phyloP scores from a whole-genome alignment of 192 early-diverging fungal genomes.

The Gryganskiella cystojenkinii region DNA sequence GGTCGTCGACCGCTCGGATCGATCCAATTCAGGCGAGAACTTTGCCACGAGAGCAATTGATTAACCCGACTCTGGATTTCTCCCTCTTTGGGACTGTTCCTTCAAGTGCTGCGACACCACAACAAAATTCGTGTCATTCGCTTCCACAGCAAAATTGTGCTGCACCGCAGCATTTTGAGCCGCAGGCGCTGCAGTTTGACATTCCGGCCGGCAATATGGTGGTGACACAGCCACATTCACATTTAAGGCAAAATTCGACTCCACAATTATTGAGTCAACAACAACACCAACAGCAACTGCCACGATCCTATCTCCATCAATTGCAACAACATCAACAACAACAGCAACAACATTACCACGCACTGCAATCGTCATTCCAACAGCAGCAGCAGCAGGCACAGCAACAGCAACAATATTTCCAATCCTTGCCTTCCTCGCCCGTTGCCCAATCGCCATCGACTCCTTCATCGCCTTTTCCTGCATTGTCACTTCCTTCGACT shows the following conservation, averaged over 20 bases:
- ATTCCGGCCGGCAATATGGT: no score
- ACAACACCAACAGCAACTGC: slow-evolving; percentile 8
- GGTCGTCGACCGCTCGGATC: no score
- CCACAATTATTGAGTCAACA: no score
- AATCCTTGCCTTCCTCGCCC: neutral
- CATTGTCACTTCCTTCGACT: neutral
- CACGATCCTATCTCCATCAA: neutral
- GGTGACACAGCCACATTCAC: no score
- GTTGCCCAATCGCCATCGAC: neutral
- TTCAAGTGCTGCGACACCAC: neutral
- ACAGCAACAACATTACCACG: neutral
- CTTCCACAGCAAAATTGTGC: neutral
- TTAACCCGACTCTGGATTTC: no score
- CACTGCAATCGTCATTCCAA: neutral
- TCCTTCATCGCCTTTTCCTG: neutral
- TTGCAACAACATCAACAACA: neutral
- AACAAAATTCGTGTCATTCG: neutral
- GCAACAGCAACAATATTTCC: no score
- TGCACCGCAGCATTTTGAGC: neutral
- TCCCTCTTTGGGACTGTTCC: no score
- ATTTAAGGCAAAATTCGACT: neutral
- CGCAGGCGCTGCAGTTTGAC: neutral
- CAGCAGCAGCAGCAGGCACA: no score
- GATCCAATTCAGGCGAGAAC: no score
- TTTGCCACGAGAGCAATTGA: no score